Conservation (phyloP, 768 basidiomycete genomes). For the Neoboletus magnificus region DNA sequence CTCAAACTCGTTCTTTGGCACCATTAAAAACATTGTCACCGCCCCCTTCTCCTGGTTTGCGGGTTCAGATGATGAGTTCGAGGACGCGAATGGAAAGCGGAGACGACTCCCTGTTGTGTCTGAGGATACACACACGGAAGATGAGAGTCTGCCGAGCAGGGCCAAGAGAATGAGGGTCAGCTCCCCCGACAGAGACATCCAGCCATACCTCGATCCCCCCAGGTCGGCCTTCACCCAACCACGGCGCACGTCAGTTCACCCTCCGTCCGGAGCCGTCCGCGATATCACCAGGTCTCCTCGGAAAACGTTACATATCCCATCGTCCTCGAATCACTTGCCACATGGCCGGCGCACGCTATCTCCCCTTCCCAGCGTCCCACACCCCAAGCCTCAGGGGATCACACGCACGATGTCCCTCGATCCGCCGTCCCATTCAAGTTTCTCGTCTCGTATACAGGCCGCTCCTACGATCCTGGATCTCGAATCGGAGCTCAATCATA, state of each 20-base stretch:
- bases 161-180: slow-evolving; percentile 53
- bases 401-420: slow-evolving; percentile 74
- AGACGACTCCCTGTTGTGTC: slow-evolving; percentile 38
- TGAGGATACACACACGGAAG: slow-evolving; percentile 27
- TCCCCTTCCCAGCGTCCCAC: slow-evolving; percentile 34
- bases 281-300: slow-evolving; percentile 27
- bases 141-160: slow-evolving; percentile 32
- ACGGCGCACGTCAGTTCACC: slow-evolving; percentile 17
- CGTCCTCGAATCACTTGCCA: slow-evolving; percentile 31
- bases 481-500: slow-evolving; percentile 19
- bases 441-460: slow-evolving; percentile 24
- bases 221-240: slow-evolving; percentile 38
- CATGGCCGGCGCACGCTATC: slow-evolving; percentile 42
- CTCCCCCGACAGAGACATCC: slow-evolving; percentile 44
- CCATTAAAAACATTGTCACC: slow-evolving; percentile 64
- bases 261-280: slow-evolving; percentile 20
- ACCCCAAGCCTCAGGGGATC: slow-evolving; percentile 34
- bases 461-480: slow-evolving; percentile 36
- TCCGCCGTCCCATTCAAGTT: slow-evolving; percentile 41
- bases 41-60: slow-evolving; percentile 58
- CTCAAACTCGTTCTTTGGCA: slow-evolving; percentile 56
- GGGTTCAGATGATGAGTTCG: slow-evolving; percentile 46
- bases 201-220: slow-evolving; percentile 56
- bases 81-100: slow-evolving; percentile 53
- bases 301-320: slow-evolving; percentile 31